A percentile compares a stretch with the other conserved stretches of the same genome.
These are phyloP conservation scores for Acephala macrosclerotiorum DNA, from an alignment of 2,329 filamentous ascomycete species.

Conservation along the genomic window DNA sequence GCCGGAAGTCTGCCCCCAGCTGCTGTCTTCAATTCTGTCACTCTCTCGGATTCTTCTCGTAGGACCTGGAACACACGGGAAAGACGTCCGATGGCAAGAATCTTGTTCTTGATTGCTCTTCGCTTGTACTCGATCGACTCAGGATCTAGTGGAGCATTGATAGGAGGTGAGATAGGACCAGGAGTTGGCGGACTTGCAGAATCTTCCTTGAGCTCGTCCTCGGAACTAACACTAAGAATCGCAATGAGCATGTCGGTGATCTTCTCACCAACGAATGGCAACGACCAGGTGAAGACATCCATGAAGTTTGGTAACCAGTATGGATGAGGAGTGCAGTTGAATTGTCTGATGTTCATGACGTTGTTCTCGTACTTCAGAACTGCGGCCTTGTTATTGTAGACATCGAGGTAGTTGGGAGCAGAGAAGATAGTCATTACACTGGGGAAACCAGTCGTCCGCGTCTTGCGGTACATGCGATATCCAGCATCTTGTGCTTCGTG, in stretches of 20 bases:
- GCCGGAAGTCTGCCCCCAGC: conserved; percentile 91
- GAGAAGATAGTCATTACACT: conserved; percentile 99
- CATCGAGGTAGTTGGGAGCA: conserved; percentile 96
- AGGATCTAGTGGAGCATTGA: conserved; percentile 66
- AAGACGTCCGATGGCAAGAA: conserved; percentile 93
- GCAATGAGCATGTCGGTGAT: conserved; percentile 99
- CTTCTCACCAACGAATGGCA: conserved; percentile 98
- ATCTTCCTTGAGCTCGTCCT: conserved; percentile 94
- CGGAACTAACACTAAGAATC: conserved; percentile 98
- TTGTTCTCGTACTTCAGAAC: conserved; percentile 99
- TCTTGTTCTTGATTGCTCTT: conserved; percentile 99
- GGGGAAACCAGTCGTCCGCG: conserved; percentile 94
- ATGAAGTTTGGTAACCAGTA: conserved; percentile 99
- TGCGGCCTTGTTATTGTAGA: conserved; percentile 99
- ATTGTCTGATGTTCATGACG: conserved; percentile 99
- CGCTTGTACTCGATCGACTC: conserved; percentile 94
- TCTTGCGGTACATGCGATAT: conserved; percentile 99
- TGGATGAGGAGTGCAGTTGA: conserved; percentile 98
- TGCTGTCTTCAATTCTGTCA: conserved; percentile 97
- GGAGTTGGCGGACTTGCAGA: conserved; percentile 68
- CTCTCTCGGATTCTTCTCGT: conserved; percentile 94
- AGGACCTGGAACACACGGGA: conserved; percentile 98
- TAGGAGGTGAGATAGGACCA: conserved; percentile 77
- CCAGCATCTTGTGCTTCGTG: conserved; percentile 99
- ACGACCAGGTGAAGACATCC: conserved; percentile 99